These are phyloP conservation scores for Verticillium dahliae DNA, from an alignment of 2,329 filamentous ascomycete species.

Conservation along the genomic window DNA sequence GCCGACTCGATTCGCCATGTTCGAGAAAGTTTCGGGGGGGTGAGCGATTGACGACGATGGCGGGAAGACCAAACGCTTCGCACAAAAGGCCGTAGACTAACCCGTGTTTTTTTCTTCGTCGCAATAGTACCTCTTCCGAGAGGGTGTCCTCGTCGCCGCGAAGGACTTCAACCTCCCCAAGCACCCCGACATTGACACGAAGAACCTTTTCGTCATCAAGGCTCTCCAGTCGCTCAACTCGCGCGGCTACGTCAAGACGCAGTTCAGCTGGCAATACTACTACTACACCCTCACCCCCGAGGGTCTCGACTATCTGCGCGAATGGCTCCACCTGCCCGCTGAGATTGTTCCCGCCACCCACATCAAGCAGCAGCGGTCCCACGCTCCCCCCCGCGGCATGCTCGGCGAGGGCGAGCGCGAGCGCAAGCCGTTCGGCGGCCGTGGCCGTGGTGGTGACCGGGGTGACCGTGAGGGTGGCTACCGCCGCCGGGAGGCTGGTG, in stretches of 20 bases:
- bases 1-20: neutral
- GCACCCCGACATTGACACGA: constrained; percentile 97
- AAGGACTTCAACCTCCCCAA: constrained; percentile 99
- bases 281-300: constrained; percentile 99
- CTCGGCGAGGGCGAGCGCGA: constrained; percentile 81
- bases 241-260: constrained; percentile 98
- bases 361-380: constrained; percentile 99
- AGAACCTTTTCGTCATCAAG: constrained; percentile 99
- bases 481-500: constrained; percentile 80
- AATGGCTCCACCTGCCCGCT: constrained; percentile 99
- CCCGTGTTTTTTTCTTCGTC: constrained; percentile 6
- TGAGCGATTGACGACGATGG: neutral
- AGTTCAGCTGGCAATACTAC: constrained; percentile 99
- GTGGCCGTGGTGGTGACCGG: constrained; percentile 68
- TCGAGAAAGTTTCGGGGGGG: neutral
- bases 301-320: constrained; percentile 99
- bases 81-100: constrained; percentile 11
- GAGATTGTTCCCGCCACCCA: constrained; percentile 99
- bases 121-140: constrained; percentile 86
- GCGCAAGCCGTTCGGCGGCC: constrained; percentile 73
- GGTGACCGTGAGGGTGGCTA: constrained; percentile 86
- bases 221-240: constrained; percentile 97
- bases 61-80: neutral
- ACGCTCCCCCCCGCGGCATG: constrained; percentile 98
- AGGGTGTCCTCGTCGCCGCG: constrained; percentile 90